Percentiles rank a stretch among this genome's conserved stretches.
Conservation (phyloP, 176 grass and related monocot species). For the barley (Hordeum vulgare) region MorexV3_pseudomolecules_assembly NC_058518.1:393192581-393193080, state of each 20-base stretch:
- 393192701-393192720: neutral
- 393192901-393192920: neutral
- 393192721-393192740: neutral
- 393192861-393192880: neutral
- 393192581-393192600: neutral
- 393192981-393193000: neutral
- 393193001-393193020: neutral
- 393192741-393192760: neutral
- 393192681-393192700: neutral
- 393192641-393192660: neutral
- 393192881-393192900: neutral
- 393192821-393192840: neutral
- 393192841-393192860: neutral
- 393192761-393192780: neutral
- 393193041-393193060: neutral
- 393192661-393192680: neutral
- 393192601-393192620: neutral
- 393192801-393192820: neutral
- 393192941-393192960: neutral
- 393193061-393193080: neutral
- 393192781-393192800: neutral
- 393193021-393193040: constrained; percentile 4
- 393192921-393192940: neutral
- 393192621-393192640: neutral
- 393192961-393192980: neutral